phyloP scores from a whole-genome alignment of 441 rosid species.

The Euphorbia corollata region DNA sequence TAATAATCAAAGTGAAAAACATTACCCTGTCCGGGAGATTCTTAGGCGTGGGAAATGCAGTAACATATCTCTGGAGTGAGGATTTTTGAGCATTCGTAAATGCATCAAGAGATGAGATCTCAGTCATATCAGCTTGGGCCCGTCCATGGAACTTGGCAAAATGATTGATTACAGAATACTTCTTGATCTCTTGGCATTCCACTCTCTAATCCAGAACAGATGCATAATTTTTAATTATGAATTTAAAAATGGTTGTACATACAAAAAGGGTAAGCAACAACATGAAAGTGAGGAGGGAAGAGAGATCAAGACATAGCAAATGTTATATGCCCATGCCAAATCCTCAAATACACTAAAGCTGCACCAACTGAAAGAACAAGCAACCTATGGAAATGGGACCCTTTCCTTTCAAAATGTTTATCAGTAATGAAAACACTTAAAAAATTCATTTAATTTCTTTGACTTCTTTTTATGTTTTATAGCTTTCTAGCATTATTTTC shows the following conservation, averaged over 20 bases:
- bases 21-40: constrained; percentile 77
- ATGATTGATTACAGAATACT: constrained; percentile 74
- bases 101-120: constrained; percentile 35
- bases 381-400: constrained; percentile 4
- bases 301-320: background rate
- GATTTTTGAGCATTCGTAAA: constrained; percentile 33
- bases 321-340: constrained; percentile 6
- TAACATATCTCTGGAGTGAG: constrained; percentile 68
- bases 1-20: constrained; percentile 69
- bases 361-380: no score
- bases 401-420: background rate
- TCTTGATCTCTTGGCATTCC: constrained; percentile 81
- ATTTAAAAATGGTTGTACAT: no score
- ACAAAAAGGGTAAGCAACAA: background rate
- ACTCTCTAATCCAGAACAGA: constrained; percentile 59
- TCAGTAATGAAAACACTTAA: background rate
- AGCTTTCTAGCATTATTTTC: background rate
- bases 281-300: background rate
- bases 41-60: constrained; percentile 66
- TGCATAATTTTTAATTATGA: constrained; percentile 7
- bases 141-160: constrained; percentile 77
- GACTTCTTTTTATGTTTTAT: background rate
- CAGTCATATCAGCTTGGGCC: constrained; percentile 42
- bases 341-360: no score
- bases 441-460: background rate